Evolutionary conservation across 2,329 filamentous ascomycete genomes (phyloP).

Genomic region (Penicillium sumatraense): DNA sequence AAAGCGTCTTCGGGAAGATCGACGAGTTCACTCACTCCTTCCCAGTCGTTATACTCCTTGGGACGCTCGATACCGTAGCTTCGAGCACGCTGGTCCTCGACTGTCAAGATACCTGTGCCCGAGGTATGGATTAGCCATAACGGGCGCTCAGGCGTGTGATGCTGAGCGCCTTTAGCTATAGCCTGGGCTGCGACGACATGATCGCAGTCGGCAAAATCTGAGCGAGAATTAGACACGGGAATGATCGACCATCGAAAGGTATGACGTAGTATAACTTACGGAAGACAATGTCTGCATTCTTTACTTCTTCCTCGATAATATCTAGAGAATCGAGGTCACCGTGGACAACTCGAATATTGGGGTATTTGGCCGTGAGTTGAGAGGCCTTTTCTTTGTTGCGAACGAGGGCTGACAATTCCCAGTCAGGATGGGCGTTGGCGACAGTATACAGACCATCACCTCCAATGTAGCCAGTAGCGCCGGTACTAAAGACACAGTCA

Average conservation of each 20-base stretch:
- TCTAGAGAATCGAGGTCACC: conserved; percentile 49
- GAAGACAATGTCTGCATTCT: conserved; percentile 53
- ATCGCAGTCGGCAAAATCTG: conserved; percentile 49
- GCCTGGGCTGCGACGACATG: conserved; percentile 47
- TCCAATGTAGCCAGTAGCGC: conserved; percentile 59
- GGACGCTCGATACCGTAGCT: conserved; percentile 46
- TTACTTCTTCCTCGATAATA: conserved; percentile 48
- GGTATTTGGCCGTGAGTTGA: conserved; percentile 44
- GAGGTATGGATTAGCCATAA: conserved; percentile 52
- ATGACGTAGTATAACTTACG: conserved; percentile 35
- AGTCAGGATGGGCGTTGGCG: conserved; percentile 52
- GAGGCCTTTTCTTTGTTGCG: conserved; percentile 50
- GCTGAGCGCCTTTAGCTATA: conserved; percentile 45
- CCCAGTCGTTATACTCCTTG: conserved; percentile 54
- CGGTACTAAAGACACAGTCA: conserved; percentile 46
- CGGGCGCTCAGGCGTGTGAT: conserved; percentile 40
- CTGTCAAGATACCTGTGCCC: conserved; percentile 48
- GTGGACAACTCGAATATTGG: conserved; percentile 46
- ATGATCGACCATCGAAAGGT: not conserved
- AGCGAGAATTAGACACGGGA: not conserved
- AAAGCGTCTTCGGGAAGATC: conserved; percentile 47
- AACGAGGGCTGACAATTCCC: conserved; percentile 50
- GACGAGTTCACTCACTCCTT: conserved; percentile 46
- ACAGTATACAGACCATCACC: conserved; percentile 56
- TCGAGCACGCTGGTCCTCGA: conserved; percentile 45